phyloP scores from a whole-genome alignment of 192 early-diverging fungal genomes.

The Cetraspora pellucida region DNA sequence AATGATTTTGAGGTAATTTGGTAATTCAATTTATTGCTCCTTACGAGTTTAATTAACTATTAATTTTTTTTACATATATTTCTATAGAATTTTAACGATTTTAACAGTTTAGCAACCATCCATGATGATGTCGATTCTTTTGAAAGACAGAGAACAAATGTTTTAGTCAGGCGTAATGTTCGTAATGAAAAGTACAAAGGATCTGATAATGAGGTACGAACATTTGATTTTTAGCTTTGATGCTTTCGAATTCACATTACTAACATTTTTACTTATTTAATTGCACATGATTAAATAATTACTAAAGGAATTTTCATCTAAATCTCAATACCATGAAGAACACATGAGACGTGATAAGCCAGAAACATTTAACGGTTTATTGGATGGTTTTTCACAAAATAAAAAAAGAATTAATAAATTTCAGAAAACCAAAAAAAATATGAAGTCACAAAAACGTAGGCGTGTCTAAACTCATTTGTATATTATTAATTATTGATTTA shows the following conservation, averaged over 20 bases:
- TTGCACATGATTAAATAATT: background rate
- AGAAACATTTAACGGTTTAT: constrained; percentile 45
- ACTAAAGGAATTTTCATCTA: constrained; percentile 23
- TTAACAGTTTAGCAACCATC: constrained; percentile 52
- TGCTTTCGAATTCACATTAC: background rate
- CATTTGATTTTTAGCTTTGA: background rate
- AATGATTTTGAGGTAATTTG: constrained; percentile 80
- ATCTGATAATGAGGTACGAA: constrained; percentile 31
- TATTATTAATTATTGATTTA: too few relatives aligned
- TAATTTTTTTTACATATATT: constrained; percentile 6
- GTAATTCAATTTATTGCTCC: background rate
- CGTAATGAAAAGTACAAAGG: constrained; percentile 40
- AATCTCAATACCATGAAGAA: constrained; percentile 12
- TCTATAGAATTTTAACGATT: constrained; percentile 57
- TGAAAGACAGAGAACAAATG: constrained; percentile 50
- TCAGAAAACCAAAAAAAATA: background rate
- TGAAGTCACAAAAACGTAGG: constrained; percentile 11
- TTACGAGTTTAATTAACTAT: background rate
- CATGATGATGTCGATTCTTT: constrained; percentile 51
- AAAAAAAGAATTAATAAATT: constrained; percentile 17
- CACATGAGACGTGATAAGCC: constrained; percentile 20
- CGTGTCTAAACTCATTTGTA: too few relatives aligned
- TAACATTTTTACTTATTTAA: background rate
- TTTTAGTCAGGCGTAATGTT: constrained; percentile 48
- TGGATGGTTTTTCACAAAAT: constrained; percentile 33